Evolutionary conservation across 2,329 filamentous ascomycete genomes (phyloP), one percentile per base, ranked within the genome.

Genomic region (Exophiala sp.): DNA sequence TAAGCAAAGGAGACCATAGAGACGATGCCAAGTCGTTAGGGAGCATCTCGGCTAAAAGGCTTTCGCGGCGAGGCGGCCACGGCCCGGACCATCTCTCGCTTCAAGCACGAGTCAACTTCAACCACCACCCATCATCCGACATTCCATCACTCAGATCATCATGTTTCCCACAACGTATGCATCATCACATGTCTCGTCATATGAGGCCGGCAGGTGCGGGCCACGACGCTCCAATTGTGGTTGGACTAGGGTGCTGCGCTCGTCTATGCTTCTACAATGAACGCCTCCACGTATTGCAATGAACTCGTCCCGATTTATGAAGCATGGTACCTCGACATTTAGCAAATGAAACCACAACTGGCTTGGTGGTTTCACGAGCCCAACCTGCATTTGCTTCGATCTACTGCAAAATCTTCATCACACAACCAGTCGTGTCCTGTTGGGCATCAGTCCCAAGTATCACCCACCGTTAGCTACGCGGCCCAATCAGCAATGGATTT

Each of bases 381-480:
- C 8, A 46, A 14, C 21, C 14, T 21, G 12, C 14, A 21, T 33
- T 48, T 42, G 40, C 34, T 36, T 46, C 10, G 7, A 5, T 32
- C n/a, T 21, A 35, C 51, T 54, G 47, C 51, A 34, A 44, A 45
- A 47, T 36, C 20, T 24, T 32, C 18, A 42, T 40, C 29, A n/a
- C 40, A 46, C 40, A 41, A 54, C 54, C 57, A 55, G 40, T 56
- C 11, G 21, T 44, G 34, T 40, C 38, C 24, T 39, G 51, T 56
- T 57, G 58, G 58, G 58, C 55, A 58, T 54, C 56, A 60, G 42
- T 29, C 49, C 50, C 43, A 54, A 41, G 42, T 52, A 47, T 45
- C 39, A 50, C 55, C 51, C 55, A 46, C 41, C 51, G 50, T 34
- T 21, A 14, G 40, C 48, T 44, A 54, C 50, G 44, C 48, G 53